A percentile compares a stretch with the other conserved stretches of the same genome.
Evolutionary conservation across 495 filamentous ascomycete genomes (phyloP).

Genomic region (Tuber melanosporum): DNA sequence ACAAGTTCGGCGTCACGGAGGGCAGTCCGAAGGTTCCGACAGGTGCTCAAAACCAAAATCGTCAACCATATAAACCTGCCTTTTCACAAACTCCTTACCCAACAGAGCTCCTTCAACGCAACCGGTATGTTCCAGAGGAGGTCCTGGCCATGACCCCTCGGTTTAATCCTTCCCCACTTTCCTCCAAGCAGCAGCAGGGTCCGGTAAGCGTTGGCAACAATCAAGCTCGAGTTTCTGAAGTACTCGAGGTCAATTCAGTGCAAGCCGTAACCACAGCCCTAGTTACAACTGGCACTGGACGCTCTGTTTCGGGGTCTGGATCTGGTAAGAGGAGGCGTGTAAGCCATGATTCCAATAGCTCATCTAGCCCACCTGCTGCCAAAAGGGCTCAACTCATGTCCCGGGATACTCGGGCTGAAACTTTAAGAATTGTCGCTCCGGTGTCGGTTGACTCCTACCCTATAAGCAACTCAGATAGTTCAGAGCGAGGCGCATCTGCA

Average conservation of each 20-base stretch:
- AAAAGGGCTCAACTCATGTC: not conserved
- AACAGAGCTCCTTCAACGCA: not conserved
- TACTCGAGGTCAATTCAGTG: not conserved
- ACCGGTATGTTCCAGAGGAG: not conserved
- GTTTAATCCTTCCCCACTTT: not conserved
- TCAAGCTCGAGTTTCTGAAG: not conserved
- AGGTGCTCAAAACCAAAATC: not conserved
- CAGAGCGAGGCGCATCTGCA: not conserved
- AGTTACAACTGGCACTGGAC: not conserved
- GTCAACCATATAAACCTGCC: too few species aligned
- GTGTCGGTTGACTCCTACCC: fast-evolving
- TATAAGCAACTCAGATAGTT: not conserved
- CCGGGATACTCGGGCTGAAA: not conserved
- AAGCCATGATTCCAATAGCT: not conserved
- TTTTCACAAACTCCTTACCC: not conserved
- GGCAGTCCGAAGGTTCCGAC: too few species aligned
- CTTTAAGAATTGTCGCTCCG: fast-evolving
- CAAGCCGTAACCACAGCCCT: not conserved
- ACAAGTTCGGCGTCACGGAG: too few species aligned
- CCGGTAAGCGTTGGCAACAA: not conserved
- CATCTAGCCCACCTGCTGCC: not conserved
- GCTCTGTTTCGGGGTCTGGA: not conserved
- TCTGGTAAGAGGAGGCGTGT: not conserved
- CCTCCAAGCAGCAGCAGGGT: not conserved
- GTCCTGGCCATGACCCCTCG: not conserved